Evolutionary conservation across 768 basidiomycete species (phyloP), one percentile per base, ranked within the genome.

Genomic region (Vararia minispora): DNA sequence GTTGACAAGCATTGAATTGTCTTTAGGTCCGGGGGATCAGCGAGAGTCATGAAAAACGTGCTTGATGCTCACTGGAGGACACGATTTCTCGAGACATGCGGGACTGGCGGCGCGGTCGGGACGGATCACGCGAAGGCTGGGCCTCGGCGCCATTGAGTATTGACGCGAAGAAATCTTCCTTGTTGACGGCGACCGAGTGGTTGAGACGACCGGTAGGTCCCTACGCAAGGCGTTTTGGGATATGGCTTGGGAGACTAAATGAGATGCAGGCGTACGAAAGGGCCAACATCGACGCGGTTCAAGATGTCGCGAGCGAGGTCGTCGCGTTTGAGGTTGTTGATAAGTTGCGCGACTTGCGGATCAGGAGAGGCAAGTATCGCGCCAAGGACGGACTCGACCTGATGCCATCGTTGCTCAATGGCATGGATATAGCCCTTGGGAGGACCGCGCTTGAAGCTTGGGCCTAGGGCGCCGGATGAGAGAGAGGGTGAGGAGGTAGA

Each of bases 351-450:
- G 0, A 83, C 76, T 41, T 76, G 63, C 13, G 71, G 62, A 55
- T 84, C 79, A 21, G 71, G 67, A 41, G 80, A 83, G 48, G 80
- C 74, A 35, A 91, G 65, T 36, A 92, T 67, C 10, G 81, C 78
- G 25, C 86, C 89, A 5, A 92, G 66, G n/a, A 92, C 62, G 10
- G 87, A 83, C 58, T 92, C 90, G 49, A 91, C 83, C 54, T 90
- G 84, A 50, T 92, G 89, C 76, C 89, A 83, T 50, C 88, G 61
- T 42, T 85, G 82, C 60, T 92, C 89, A 36, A 92, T 89, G 27
- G 88, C 88, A 55, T 90, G 84, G 35, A 92, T 90, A 55, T 92
- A 92, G 14, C 89, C 89, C 52, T 87, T 87, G 5, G 85, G 84
- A 8, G 83, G 83, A 8, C 87, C 88, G 7, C 87, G 78, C 53